phyloP scores from a whole-genome alignment of 768 basidiomycete species.

The Pholiota molesta region DNA sequence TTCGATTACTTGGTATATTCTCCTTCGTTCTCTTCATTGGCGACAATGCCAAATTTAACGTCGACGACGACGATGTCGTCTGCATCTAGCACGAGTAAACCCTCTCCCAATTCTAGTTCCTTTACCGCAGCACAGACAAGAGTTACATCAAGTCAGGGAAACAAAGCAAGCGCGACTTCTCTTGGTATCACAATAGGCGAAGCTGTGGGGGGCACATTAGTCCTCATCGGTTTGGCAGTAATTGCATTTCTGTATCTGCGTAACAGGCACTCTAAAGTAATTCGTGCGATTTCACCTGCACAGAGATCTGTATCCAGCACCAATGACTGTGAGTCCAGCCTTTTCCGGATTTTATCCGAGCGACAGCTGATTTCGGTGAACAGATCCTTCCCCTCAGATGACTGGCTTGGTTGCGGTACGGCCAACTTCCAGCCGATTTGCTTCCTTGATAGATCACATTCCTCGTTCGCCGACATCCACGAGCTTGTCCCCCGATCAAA shows the following conservation, averaged over 20 bases:
- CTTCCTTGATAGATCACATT: background rate
- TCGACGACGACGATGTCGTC: background rate
- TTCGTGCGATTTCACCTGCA: too few relatives aligned
- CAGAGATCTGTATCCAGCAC: too few relatives aligned
- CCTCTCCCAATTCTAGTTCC: background rate
- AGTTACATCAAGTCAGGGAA: background rate
- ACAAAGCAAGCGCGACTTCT: background rate
- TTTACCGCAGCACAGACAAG: background rate
- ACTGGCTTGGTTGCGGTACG: too few relatives aligned
- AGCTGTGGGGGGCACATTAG: background rate
- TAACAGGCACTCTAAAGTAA: background rate
- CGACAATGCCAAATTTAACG: background rate
- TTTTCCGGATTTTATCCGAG: too few relatives aligned
- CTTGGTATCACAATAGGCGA: slow-evolving; percentile 14
- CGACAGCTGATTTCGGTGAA: too few relatives aligned
- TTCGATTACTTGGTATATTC: slow-evolving; percentile 3
- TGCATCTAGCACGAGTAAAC: background rate
- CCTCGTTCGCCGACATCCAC: background rate
- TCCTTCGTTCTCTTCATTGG: background rate
- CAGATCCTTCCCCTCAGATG: too few relatives aligned
- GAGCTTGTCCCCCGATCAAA: background rate
- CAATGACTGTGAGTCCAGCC: too few relatives aligned
- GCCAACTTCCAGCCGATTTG: too few relatives aligned
- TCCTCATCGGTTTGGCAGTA: background rate
- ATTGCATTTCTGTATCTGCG: background rate